Percentiles rank a stretch among this genome's conserved stretches.
Conservation (phyloP, 1,284 basidiomycete species). For the Cerioporus squamosus region DNA sequence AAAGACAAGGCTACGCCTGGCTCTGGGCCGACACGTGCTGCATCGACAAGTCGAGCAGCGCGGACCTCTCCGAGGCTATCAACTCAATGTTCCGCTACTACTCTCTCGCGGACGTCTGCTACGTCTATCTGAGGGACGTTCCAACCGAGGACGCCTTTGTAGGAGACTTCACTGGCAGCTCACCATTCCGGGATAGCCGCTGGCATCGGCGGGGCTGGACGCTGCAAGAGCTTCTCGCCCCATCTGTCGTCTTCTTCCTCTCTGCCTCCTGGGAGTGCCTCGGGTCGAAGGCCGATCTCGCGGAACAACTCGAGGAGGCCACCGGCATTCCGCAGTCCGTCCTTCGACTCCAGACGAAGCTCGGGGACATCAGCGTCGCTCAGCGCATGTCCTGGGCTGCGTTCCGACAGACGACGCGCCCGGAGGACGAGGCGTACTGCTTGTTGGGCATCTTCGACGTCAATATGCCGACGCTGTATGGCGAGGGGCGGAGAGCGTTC, state of each 20-base stretch:
- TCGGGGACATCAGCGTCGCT: slow-evolving; percentile 6
- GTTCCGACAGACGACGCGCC: slow-evolving; percentile 9
- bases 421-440: slow-evolving; percentile 16
- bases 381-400: slow-evolving; percentile 19
- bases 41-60: slow-evolving; percentile 11
- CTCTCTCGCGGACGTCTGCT: neutral
- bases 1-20: neutral
- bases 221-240: slow-evolving; percentile 6
- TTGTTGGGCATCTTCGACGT: slow-evolving; percentile 17
- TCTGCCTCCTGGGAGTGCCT: neutral
- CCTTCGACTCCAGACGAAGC: neutral
- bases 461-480: slow-evolving; percentile 17
- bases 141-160: neutral
- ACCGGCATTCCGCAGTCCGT: neutral
- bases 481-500: slow-evolving; percentile 12
- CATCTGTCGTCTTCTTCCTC: neutral
- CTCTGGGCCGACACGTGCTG: slow-evolving; percentile 1
- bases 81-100: slow-evolving; percentile 10
- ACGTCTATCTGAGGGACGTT: neutral
- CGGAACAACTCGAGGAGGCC: neutral
- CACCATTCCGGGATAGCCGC: neutral
- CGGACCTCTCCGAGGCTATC: slow-evolving; percentile 9
- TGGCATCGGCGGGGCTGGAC: slow-evolving; percentile 8
- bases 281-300: slow-evolving; percentile 1
- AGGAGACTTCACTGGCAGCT: too few relatives aligned